phyloP scores from a whole-genome alignment of 768 basidiomycete species.

The Neoboletus subvelutipes region DNA sequence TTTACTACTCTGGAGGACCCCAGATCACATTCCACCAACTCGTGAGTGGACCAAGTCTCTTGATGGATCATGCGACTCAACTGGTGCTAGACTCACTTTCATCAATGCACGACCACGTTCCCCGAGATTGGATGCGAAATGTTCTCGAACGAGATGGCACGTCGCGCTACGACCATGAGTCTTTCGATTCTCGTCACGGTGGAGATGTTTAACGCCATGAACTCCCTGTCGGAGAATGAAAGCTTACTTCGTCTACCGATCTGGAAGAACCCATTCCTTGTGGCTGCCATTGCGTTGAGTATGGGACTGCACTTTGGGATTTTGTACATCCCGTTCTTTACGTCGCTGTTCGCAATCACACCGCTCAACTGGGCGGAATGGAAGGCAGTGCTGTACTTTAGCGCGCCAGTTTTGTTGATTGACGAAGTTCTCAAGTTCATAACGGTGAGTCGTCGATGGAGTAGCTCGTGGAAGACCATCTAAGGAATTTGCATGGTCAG shows the following conservation, averaged over 20 bases:
- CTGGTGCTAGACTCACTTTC: conserved; percentile 82
- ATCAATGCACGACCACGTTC: conserved; percentile 81
- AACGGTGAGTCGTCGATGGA: conserved; percentile 48
- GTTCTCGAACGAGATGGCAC: conserved; percentile 87
- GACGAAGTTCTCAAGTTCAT: conserved; percentile 90
- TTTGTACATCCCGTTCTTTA: conserved; percentile 96
- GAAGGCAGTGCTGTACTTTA: conserved; percentile 88
- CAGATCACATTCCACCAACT: conserved; percentile 93
- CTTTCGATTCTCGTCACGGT: conserved; percentile 94
- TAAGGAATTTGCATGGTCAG: conserved; percentile 30
- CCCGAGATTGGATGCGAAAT: conserved; percentile 93
- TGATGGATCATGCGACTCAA: conserved; percentile 5
- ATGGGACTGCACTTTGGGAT: conserved; percentile 95
- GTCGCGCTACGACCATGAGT: conserved; percentile 92
- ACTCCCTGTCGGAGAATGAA: conserved; percentile 97
- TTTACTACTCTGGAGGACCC: conserved; percentile 86
- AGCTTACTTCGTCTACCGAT: conserved; percentile 83
- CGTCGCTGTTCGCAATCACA: conserved; percentile 84
- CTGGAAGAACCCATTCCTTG: conserved; percentile 94
- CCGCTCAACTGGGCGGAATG: conserved; percentile 95
- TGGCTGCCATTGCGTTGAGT: conserved; percentile 83
- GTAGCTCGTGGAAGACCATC: neutral
- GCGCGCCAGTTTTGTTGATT: conserved; percentile 83
- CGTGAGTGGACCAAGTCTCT: conserved; percentile 48
- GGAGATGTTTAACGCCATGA: conserved; percentile 98